Base-by-base conservation (phyloP, 192 early-diverging fungal genomes). In the Coemansia sp. region DNA sequence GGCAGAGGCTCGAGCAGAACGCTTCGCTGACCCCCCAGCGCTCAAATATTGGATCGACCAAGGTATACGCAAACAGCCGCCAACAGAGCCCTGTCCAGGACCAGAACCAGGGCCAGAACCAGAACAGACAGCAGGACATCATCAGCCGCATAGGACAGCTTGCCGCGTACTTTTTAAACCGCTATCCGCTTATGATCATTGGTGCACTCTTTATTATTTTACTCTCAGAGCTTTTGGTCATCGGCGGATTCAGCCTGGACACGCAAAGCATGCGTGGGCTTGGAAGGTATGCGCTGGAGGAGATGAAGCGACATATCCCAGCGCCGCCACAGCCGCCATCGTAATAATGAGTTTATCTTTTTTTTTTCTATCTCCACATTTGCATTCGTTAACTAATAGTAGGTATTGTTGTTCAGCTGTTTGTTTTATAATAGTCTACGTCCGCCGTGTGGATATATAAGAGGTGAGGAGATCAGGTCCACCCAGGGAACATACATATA, bases 151-250 rank as follows among this genome's bases (percentile, higher is more conserved):
- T 75, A 21, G 78, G 72, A 0, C 72, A 69, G 58, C 9, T 55
- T 18, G 43, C 68, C 23, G 69, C 56, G 31, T 34, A 75, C 23
- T 72, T 70, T 42, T 51, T 81, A n/a, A 66, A 49, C 63, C 70
- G 46, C 28, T 72, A 81, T 42, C 78, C 78, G 55, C 57, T 75
- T 30, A 66, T 69, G 66, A 48, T 81, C 42, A 62, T 81, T n/a
- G 78, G 78, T 21, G 66, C 60, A 12, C 64, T 81, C 63, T 58
- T 75, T 31, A 60, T 75, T 15, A 62, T 81, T 4, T 67, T 81
- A 5, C 13, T 81, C 21, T 68, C 73, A 3, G 78, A 81, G 60
- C 73, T 81, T 12, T 9, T 81, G 33, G 56, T 72, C 25, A 75
- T 81, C 39, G 61, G 72, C 45, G 78, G 78, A 2, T 46, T 69